A percentile compares a stretch with the other conserved stretches of the same genome.
These are phyloP conservation scores for Rhazya stricta DNA, from an alignment of 257 asterid genomes.

Conservation along the genomic window DNA sequence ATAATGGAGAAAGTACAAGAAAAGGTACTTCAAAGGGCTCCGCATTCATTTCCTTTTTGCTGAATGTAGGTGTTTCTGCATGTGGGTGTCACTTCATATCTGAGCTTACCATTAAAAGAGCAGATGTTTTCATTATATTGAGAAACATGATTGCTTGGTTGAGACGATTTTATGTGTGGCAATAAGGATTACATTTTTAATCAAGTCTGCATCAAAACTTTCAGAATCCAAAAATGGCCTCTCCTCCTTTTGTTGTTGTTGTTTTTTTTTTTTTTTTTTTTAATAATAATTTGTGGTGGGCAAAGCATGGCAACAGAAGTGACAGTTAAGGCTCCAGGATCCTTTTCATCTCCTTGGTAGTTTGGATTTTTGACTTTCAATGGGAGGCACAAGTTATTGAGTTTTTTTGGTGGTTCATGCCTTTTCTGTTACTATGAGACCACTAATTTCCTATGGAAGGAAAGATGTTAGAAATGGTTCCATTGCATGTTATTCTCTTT, in stretches of 20 bases:
- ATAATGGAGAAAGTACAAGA: slow-evolving; percentile 75
- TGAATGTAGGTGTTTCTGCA: neutral
- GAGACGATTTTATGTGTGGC: neutral
- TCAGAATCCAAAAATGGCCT: neutral
- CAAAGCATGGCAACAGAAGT: neutral
- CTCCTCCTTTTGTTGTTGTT: no score
- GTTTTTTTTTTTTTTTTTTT: neutral
- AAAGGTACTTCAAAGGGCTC: slow-evolving; percentile 42
- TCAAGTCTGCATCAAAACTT: neutral
- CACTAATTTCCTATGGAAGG: neutral
- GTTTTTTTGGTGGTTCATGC: neutral
- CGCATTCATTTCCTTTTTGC: neutral
- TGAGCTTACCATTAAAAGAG: neutral
- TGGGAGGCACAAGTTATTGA: neutral
- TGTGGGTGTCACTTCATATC: neutral
- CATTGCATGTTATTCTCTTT: no score
- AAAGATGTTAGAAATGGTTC: neutral
- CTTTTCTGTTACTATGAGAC: neutral
- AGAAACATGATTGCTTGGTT: neutral
- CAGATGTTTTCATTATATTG: neutral
- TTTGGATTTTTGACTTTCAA: neutral
- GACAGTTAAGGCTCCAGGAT: neutral
- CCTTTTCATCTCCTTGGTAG: neutral
- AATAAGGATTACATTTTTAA: neutral
- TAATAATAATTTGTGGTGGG: no score